A percentile compares a stretch with the other conserved stretches of the same genome.
Conservation (phyloP, 2,329 filamentous ascomycete genomes). For the Fusarium falciforme region DNA sequence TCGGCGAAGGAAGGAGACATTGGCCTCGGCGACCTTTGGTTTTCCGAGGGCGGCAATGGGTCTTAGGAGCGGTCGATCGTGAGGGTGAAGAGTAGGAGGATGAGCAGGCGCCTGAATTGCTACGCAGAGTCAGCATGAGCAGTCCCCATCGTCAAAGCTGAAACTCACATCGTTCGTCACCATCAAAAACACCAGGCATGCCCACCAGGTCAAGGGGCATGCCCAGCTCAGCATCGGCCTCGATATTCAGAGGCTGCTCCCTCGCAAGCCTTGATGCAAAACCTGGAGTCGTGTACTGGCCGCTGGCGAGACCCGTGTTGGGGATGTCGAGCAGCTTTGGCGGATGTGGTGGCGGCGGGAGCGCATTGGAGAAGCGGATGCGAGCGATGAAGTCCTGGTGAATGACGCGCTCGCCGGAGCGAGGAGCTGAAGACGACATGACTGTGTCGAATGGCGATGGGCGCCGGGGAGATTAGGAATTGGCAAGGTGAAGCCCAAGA, state of each 20-base stretch:
- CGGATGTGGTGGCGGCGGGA: conserved; percentile 92
- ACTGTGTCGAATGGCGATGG: conserved; percentile 24
- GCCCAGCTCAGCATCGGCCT: conserved; percentile 95
- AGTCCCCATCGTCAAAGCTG: neutral
- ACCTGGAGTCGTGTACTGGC: conserved; percentile 88
- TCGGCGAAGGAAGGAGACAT: conserved; percentile 92
- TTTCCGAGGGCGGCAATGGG: conserved; percentile 88
- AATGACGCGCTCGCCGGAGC: conserved; percentile 68
- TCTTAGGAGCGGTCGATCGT: conserved; percentile 85
- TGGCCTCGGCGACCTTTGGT: conserved; percentile 78
- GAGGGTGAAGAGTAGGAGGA: conserved; percentile 79
- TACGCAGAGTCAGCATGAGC: conserved; percentile 50
- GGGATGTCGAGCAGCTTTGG: conserved; percentile 98
- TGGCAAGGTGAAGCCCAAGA: conserved; percentile 3
- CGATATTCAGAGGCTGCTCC: conserved; percentile 94
- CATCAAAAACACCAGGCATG: conserved; percentile 93
- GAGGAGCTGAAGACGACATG: conserved; percentile 43
- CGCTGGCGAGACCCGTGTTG: conserved; percentile 86
- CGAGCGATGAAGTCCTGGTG: conserved; percentile 98
- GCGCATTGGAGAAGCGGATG: conserved; percentile 93
- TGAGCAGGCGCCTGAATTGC: conserved; percentile 85
- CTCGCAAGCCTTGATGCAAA: conserved; percentile 91
- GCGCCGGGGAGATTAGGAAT: conserved; percentile 8
- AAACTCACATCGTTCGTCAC: conserved; percentile 86
- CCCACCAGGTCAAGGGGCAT: conserved; percentile 97